Conservation (phyloP, 2,329 filamentous ascomycete species). For the Fusarium lyarnte region DNA sequence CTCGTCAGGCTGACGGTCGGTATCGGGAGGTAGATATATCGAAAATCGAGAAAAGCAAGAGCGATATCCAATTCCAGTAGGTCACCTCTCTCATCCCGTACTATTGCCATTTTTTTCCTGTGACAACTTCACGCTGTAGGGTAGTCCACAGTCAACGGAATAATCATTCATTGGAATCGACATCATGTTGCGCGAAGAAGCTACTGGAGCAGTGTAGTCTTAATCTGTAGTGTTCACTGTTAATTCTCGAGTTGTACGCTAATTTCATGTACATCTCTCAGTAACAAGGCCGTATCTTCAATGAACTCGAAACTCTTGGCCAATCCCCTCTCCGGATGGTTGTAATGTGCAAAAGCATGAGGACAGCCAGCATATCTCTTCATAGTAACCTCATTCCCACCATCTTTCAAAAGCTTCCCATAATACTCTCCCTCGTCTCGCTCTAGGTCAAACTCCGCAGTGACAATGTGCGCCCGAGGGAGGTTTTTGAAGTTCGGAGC, state of each 20-base stretch:
- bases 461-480: not conserved
- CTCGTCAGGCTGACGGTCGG: not conserved
- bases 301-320: not conserved
- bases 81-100: too few species aligned
- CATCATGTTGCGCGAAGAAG: too few species aligned
- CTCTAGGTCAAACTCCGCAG: not conserved
- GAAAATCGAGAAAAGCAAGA: not conserved
- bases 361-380: not conserved
- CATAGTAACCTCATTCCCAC: accelerated
- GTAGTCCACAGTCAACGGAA: too few species aligned
- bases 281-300: not conserved
- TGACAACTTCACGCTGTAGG: too few species aligned
- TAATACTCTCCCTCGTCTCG: not conserved
- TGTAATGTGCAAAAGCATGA: conserved; percentile 1
- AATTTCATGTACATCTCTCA: not conserved
- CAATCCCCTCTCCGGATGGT: not conserved
- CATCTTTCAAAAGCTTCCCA: not conserved
- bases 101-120: too few species aligned
- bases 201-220: too few species aligned
- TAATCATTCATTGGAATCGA: too few species aligned
- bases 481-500: not conserved
- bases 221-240: too few species aligned
- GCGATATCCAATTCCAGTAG: not conserved
- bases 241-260: not conserved
- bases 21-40: not conserved